Evolutionary conservation across 2,329 filamentous ascomycete genomes (phyloP).

Genomic region (Monilinia laxa): DNA sequence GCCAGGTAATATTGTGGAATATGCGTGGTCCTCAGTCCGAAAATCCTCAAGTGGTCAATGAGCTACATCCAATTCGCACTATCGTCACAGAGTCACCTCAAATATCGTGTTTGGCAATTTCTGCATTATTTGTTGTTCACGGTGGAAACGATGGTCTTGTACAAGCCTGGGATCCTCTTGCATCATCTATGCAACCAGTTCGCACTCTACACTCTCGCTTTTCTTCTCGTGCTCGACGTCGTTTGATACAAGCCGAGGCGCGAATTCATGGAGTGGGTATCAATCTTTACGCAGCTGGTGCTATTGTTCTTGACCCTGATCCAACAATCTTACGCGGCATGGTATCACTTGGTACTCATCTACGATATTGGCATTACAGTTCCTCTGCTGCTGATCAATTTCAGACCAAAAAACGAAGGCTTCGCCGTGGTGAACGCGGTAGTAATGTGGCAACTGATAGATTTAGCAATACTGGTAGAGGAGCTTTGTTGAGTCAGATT

Average conservation of each 20-base stretch:
- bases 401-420: constrained; percentile 73
- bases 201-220: constrained; percentile 85
- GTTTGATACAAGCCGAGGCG: constrained; percentile 65
- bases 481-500: constrained; percentile 77
- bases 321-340: constrained; percentile 82
- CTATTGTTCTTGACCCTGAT: constrained; percentile 84
- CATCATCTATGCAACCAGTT: constrained; percentile 73
- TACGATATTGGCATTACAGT: constrained; percentile 93
- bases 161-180: constrained; percentile 95
- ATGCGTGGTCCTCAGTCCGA: constrained; percentile 63
- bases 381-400: constrained; percentile 73
- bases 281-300: constrained; percentile 78
- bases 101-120: constrained; percentile 78
- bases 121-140: constrained; percentile 84
- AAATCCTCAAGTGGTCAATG: constrained; percentile 54
- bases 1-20: constrained; percentile 82
- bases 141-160: constrained; percentile 94
- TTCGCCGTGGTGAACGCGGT: constrained; percentile 61
- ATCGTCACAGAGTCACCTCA: constrained; percentile 90
- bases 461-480: constrained; percentile 62
- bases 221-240: constrained; percentile 76
- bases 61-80: constrained; percentile 69
- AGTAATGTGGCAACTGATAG: constrained; percentile 58
- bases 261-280: constrained; percentile 66
- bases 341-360: constrained; percentile 79